These are phyloP conservation scores for Penicillium sp. DNA, from an alignment of 2,329 filamentous ascomycete genomes.

Conservation along the genomic window DNA sequence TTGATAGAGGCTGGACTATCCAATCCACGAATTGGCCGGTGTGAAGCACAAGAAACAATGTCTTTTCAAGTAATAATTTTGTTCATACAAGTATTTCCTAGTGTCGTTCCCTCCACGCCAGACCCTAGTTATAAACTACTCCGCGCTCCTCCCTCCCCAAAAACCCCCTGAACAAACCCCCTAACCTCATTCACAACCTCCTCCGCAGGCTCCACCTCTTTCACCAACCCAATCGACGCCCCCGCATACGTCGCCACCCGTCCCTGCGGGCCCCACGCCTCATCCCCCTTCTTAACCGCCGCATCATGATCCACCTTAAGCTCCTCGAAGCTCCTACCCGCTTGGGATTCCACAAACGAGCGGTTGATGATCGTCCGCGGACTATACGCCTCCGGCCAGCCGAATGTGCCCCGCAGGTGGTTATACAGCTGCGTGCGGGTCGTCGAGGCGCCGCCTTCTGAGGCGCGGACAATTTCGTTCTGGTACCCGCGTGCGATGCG, in stretches of 20 bases:
- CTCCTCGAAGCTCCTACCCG: slow-evolving; percentile 52
- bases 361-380: slow-evolving; percentile 63
- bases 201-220: slow-evolving; percentile 44
- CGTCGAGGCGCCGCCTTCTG: slow-evolving; percentile 58
- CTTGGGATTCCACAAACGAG: slow-evolving; percentile 54
- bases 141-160: too few relatives aligned
- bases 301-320: slow-evolving; percentile 51
- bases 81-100: too few relatives aligned
- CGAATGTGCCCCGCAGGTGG: slow-evolving; percentile 59
- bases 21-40: too few relatives aligned
- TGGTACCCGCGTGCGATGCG: slow-evolving; percentile 58
- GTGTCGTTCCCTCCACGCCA: too few relatives aligned
- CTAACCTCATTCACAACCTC: slow-evolving; percentile 41
- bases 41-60: too few relatives aligned
- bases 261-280: slow-evolving; percentile 55
- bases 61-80: too few relatives aligned
- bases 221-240: slow-evolving; percentile 52
- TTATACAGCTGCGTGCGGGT: slow-evolving; percentile 60
- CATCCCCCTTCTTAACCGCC: slow-evolving; percentile 45
- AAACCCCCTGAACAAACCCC: too few relatives aligned
- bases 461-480: slow-evolving; percentile 55
- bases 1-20: too few relatives aligned
- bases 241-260: slow-evolving; percentile 58
- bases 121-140: too few relatives aligned
- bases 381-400: slow-evolving; percentile 65